Evolutionary conservation across 441 rosid species (phyloP).

Genomic region (Croton setiger): DNA sequence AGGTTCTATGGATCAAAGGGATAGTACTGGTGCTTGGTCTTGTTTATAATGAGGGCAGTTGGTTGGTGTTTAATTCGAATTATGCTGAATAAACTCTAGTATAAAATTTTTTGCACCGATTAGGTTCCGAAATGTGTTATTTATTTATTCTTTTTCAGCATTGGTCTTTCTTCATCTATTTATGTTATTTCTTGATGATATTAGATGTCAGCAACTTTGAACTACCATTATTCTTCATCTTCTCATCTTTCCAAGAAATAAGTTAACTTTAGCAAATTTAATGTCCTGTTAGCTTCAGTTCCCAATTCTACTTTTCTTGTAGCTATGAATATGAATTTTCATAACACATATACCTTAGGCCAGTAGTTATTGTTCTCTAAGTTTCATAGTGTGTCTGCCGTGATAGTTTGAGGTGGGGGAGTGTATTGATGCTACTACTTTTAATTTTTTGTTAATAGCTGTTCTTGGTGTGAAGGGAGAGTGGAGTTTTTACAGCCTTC

Average conservation of each 20-base stretch:
- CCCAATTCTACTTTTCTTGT: neutral
- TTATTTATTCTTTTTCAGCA: constrained; percentile 1
- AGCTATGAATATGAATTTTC: neutral
- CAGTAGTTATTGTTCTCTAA: neutral
- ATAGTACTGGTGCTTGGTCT: constrained; percentile 7
- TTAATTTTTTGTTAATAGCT: neutral
- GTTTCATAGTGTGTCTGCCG: neutral
- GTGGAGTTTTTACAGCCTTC: neutral
- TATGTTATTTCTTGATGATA: neutral
- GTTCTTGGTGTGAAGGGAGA: neutral
- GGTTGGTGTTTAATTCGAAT: constrained; percentile 6
- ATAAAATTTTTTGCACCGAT: neutral
- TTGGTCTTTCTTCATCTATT: neutral
- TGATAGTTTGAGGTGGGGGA: neutral
- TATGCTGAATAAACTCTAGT: neutral
- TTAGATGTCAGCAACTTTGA: neutral
- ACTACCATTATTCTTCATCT: neutral
- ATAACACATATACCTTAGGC: neutral
- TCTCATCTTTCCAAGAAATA: neutral
- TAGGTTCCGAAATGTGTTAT: neutral
- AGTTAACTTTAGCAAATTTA: neutral
- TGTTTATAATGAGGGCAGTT: neutral
- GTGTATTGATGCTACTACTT: neutral
- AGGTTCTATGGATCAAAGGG: constrained; percentile 27
- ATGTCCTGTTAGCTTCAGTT: neutral